Evolutionary conservation across 306 rosid species (phyloP).

Genomic region (Fagus crenata): DNA sequence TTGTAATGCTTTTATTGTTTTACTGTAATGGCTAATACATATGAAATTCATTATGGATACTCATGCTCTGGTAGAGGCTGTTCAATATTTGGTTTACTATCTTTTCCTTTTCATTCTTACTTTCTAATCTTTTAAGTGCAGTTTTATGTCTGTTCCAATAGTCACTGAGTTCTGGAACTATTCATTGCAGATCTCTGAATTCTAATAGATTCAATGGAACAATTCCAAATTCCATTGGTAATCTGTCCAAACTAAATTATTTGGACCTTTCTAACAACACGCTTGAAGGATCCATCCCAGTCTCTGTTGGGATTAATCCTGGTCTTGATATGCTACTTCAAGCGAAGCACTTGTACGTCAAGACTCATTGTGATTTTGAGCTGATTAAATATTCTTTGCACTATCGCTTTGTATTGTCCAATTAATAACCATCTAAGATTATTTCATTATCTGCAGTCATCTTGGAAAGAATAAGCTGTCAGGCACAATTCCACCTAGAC

Average conservation of each 20-base stretch:
- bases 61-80: too few relatives aligned
- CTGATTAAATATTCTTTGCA: not conserved
- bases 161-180: not conserved
- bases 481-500: conserved; percentile 26
- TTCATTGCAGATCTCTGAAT: conserved; percentile 38
- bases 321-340: conserved; percentile 40
- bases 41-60: not conserved
- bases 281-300: conserved; percentile 39
- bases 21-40: not conserved
- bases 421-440: not conserved
- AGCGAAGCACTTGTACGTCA: conserved; percentile 43
- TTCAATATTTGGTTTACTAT: too few relatives aligned
- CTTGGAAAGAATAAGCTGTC: conserved; percentile 33
- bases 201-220: conserved; percentile 30
- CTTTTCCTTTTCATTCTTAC: not conserved
- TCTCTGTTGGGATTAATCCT: conserved; percentile 19
- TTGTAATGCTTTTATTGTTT: not conserved
- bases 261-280: conserved; percentile 42
- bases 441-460: conserved; percentile 31
- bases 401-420: not conserved
- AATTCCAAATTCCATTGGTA: conserved; percentile 46
- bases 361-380: too few relatives aligned
- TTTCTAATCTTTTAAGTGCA: not conserved
- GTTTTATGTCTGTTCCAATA: not conserved
- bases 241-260: conserved; percentile 36